Percentiles rank a stretch among this genome's conserved stretches.
Evolutionary conservation across 2,329 filamentous ascomycete genomes (phyloP).

Genomic region (Neofusicoccum cordaticola): DNA sequence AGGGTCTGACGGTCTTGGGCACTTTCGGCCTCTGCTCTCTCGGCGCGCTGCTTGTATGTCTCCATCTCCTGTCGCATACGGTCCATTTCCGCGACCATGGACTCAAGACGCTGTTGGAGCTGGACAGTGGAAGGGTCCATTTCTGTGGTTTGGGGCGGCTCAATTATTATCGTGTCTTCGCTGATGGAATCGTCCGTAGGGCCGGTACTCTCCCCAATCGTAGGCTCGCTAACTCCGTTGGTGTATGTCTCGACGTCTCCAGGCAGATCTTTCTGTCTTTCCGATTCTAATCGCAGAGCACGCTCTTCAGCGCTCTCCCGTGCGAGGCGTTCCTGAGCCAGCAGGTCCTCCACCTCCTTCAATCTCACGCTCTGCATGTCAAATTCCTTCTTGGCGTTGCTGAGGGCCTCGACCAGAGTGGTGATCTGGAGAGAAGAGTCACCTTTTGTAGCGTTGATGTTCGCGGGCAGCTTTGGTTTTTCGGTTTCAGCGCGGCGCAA

Average conservation of each 20-base stretch:
- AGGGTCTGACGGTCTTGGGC: slow-evolving; percentile 70
- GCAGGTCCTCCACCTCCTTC: slow-evolving; percentile 73
- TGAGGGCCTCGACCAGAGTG: slow-evolving; percentile 79
- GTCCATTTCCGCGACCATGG: slow-evolving; percentile 75
- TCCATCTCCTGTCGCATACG: slow-evolving; percentile 79
- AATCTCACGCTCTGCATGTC: slow-evolving; percentile 78
- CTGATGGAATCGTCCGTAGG: slow-evolving; percentile 17
- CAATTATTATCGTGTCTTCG: slow-evolving; percentile 22
- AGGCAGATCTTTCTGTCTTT: slow-evolving; percentile 46
- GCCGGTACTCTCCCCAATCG: slow-evolving; percentile 20
- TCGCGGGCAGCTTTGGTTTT: slow-evolving; percentile 56
- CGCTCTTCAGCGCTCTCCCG: slow-evolving; percentile 81
- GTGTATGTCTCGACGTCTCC: slow-evolving; percentile 23
- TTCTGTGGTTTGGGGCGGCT: slow-evolving; percentile 30
- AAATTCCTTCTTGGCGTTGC: slow-evolving; percentile 79
- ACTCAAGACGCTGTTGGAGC: slow-evolving; percentile 70
- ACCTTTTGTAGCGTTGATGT: slow-evolving; percentile 36
- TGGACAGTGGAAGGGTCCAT: slow-evolving; percentile 43
- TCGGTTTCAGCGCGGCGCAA: slow-evolving; percentile 76
- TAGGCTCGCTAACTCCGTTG: slow-evolving; percentile 38
- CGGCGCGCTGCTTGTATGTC: slow-evolving; percentile 71
- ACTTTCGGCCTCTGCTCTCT: slow-evolving; percentile 76
- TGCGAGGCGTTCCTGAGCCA: slow-evolving; percentile 76
- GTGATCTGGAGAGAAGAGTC: slow-evolving; percentile 72
- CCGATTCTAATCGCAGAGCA: slow-evolving; percentile 67